Evolutionary conservation across 2,329 filamentous ascomycete species (phyloP), one percentile per base, ranked within the genome.

Genomic region (Amphichorda felina): DNA sequence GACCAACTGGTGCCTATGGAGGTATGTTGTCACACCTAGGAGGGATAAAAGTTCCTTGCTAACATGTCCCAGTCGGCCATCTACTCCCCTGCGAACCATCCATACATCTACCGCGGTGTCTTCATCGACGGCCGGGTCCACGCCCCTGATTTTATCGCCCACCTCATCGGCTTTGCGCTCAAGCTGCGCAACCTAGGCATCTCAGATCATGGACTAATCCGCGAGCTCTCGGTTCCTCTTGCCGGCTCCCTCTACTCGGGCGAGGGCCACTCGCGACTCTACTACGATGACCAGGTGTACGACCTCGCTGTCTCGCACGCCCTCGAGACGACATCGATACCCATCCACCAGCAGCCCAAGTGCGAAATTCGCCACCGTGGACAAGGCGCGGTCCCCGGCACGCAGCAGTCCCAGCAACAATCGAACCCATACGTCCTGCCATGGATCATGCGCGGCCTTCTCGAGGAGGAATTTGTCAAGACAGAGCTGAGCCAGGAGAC

Each of bases 1-100:
- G 91, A 98, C 56, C 91, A 98, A 56, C 68, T 98, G 3, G 88
- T 98, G 11, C 89, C 88, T 4, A 66, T 98, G 51, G 89, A 95
- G 67, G 81, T 83, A 56, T 51, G 62, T 48, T 16, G 8, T 8
- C 26, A 14, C 9, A 3, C 14, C n/a, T 5, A 14, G 4, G 26
- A 27, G 5, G 28, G 16, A 30, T 11, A 25, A 14, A 27, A n/a
- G 14, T 13, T 8, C 22, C 11, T 17, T 10, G 19, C 21, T 18
- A 17, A 16, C 32, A n/a, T 17, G 15, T 8, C 19, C n/a, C 32
- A 64, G 75, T 95, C 88, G 3, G 87, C 89, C 13, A 76, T 91
- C 1, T 94, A 93, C 56, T 82, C 85, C 0, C 82, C 82, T 1
- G 77, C 87, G 4, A 78, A 76, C 15, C 91, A 98, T 50, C 91